These are phyloP conservation scores for Malania oleifera DNA, from an alignment of 164 flowering plant genomes.

Conservation along the genomic window DNA sequence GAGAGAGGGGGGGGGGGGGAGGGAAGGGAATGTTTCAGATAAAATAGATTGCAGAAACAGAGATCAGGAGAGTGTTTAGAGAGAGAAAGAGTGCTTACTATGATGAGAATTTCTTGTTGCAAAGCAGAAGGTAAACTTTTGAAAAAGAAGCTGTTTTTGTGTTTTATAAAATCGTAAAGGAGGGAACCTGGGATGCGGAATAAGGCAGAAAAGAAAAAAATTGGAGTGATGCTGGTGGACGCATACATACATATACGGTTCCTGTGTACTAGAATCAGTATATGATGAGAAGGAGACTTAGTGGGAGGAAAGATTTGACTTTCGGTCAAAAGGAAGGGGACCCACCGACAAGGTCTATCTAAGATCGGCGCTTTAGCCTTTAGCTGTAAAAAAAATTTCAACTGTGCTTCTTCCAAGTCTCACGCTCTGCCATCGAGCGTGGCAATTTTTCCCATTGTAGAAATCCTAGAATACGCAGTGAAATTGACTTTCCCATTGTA, in stretches of 20 bases:
- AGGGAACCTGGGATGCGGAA: constrained; percentile 25
- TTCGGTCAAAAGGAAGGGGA: constrained; percentile 37
- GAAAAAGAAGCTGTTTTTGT: constrained; percentile 29
- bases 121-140: constrained; percentile 36
- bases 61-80: constrained; percentile 6
- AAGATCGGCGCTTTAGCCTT: constrained; percentile 5
- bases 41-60: too few relatives aligned
- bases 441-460: constrained; percentile 22
- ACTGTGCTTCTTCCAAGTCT: constrained; percentile 24
- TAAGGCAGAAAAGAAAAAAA: neutral
- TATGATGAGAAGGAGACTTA: constrained; percentile 4
- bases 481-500: too few relatives aligned
- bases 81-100: constrained; percentile 23
- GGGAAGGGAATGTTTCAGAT: neutral
- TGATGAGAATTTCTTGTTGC: constrained; percentile 38
- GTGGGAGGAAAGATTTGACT: constrained; percentile 23
- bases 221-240: constrained; percentile 15
- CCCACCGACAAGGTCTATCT: constrained; percentile 26
- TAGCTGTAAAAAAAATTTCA: neutral
- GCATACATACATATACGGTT: constrained; percentile 11
- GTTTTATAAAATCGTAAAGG: constrained; percentile 24
- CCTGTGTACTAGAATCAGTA: too few relatives aligned
- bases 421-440: constrained; percentile 15
- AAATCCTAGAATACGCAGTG: too few relatives aligned
- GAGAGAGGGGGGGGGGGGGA: constrained; percentile 11